phyloP scores from a whole-genome alignment of 2,329 filamentous ascomycete genomes.

The Fusarium nisikadoi region DNA sequence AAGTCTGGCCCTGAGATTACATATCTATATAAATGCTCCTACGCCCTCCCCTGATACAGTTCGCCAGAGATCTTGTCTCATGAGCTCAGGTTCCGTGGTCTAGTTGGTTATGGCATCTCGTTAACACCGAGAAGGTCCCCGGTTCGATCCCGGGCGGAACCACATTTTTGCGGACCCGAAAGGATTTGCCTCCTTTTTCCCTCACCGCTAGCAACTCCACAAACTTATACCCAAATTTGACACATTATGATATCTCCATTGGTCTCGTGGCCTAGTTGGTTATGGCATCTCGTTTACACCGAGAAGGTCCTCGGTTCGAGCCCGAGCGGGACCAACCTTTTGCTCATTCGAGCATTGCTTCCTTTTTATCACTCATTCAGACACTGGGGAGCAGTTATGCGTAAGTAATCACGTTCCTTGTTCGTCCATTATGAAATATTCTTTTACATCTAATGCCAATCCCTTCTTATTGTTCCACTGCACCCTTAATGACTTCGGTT shows the following conservation, averaged over 20 bases:
- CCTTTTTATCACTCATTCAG: not conserved
- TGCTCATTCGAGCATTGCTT: fast-evolving
- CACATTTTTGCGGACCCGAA: conserved; percentile 12
- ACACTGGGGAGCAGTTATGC: not conserved
- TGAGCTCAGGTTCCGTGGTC: conserved; percentile 31
- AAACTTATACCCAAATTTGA: fast-evolving
- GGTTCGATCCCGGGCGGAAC: conserved; percentile 39
- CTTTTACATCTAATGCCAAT: fast-evolving
- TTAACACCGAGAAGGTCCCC: conserved; percentile 40
- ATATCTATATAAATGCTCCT: not conserved
- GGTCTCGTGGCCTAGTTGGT: conserved; percentile 42
- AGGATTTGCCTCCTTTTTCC: not conserved
- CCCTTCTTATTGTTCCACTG: not conserved
- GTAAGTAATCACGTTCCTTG: fast-evolving
- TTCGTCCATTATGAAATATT: fast-evolving
- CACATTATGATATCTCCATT: fast-evolving
- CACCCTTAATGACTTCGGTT: conserved; percentile 13
- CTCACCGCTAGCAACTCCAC: not conserved
- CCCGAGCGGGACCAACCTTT: conserved; percentile 39
- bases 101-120: conserved; percentile 42
- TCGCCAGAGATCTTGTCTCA: not conserved
- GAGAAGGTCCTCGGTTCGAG: conserved; percentile 42
- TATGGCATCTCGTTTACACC: conserved; percentile 41
- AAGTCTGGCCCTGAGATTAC: fast-evolving
- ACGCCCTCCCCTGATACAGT: fast-evolving